A percentile compares a stretch with the other conserved stretches of the same genome.
Conservation (phyloP, 2,329 filamentous ascomycete genomes). For the Diaporthe citri region DNA sequence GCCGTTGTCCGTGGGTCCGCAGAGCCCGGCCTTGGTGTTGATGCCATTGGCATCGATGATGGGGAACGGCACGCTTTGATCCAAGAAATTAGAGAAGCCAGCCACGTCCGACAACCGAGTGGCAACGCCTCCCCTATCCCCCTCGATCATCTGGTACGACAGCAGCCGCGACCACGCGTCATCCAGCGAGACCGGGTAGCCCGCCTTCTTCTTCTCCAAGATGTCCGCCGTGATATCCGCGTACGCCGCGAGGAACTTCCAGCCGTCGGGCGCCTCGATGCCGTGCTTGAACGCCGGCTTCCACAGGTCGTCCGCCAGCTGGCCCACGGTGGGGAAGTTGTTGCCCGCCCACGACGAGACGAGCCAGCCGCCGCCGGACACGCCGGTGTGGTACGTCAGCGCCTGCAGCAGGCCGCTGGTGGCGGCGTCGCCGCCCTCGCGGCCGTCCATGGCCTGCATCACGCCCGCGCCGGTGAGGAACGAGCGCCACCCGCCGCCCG, state of each 20-base stretch:
- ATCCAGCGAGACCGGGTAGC: conserved; percentile 13
- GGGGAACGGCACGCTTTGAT: background rate
- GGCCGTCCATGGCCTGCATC: conserved; percentile 29
- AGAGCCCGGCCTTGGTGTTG: conserved; percentile 2
- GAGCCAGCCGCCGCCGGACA: conserved; percentile 28
- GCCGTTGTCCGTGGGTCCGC: conserved; percentile 1
- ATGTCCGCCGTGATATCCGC: conserved; percentile 1
- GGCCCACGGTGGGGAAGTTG: conserved; percentile 18
- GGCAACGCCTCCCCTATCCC: background rate
- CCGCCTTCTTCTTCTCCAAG: background rate
- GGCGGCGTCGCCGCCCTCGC: background rate
- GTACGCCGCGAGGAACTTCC: conserved; percentile 12
- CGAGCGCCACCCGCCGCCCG: conserved; percentile 30
- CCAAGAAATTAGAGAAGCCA: background rate
- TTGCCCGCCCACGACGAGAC: conserved; percentile 26
- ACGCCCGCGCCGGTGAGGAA: conserved; percentile 17
- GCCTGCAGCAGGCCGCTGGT: conserved; percentile 27
- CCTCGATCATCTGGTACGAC: conserved; percentile 28
- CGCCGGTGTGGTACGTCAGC: conserved; percentile 24
- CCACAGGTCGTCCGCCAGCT: conserved; percentile 18
- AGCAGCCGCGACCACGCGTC: conserved; percentile 24
- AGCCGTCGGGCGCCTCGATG: conserved; percentile 9
- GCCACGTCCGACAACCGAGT: conserved; percentile 13
- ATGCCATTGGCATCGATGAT: conserved; percentile 24
- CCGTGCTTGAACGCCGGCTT: conserved; percentile 3